phyloP scores from a whole-genome alignment of 1,284 basidiomycete genomes.

The Singerocomus rubriflavus region DNA sequence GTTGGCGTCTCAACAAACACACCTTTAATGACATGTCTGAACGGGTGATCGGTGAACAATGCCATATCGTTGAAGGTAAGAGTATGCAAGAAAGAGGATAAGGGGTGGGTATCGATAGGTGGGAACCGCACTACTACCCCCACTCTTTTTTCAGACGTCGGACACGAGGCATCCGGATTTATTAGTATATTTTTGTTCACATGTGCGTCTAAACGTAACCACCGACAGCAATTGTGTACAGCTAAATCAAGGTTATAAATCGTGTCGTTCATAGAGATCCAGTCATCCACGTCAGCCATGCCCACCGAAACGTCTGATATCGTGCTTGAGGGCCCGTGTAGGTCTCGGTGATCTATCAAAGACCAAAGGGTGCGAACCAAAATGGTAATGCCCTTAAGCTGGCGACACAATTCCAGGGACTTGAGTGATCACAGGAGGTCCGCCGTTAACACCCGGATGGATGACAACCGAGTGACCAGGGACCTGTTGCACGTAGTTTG shows the following conservation, averaged over 20 bases:
- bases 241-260: slow-evolving; percentile 6
- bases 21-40: slow-evolving; percentile 34
- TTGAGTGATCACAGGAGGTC: slow-evolving; percentile 58
- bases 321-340: background rate
- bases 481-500: slow-evolving; percentile 40
- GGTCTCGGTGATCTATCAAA: background rate
- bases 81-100: slow-evolving; percentile 16
- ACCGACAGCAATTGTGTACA: slow-evolving; percentile 14
- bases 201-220: slow-evolving; percentile 14
- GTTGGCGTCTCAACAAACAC: slow-evolving; percentile 3
- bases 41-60: slow-evolving; percentile 32
- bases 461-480: slow-evolving; percentile 69
- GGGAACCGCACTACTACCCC: slow-evolving; percentile 21
- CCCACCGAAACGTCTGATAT: background rate
- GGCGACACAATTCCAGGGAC: slow-evolving; percentile 46
- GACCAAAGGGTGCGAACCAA: background rate
- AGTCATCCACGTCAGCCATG: slow-evolving; percentile 11
- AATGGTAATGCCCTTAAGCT: slow-evolving; percentile 13
- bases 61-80: slow-evolving; percentile 26
- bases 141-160: slow-evolving; percentile 26
- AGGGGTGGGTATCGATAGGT: slow-evolving; percentile 16
- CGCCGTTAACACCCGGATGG: slow-evolving; percentile 61
- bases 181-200: slow-evolving; percentile 2
- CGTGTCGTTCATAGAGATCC: slow-evolving; percentile 9
- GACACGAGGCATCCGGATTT: slow-evolving; percentile 28